These are phyloP conservation scores for Myxozyma sirexii DNA, from an alignment of 805 yeast species.

Conservation along the genomic window DNA sequence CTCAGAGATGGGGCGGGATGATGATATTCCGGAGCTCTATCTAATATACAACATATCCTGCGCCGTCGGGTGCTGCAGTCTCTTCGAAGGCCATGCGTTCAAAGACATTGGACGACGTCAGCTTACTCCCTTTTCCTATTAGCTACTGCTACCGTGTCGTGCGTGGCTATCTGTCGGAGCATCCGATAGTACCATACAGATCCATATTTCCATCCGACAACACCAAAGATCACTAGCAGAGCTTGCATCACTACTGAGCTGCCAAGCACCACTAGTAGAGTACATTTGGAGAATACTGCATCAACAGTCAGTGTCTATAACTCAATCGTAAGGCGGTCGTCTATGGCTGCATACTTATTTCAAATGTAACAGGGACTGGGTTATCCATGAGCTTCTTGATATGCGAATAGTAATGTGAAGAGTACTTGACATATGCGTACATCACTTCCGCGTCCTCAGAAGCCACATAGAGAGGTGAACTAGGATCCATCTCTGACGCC, in stretches of 20 bases:
- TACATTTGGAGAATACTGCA: constrained; percentile 33
- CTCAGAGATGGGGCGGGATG: no score
- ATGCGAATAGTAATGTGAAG: constrained; percentile 26
- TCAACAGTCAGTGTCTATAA: neutral
- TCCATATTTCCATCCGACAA: constrained; percentile 27
- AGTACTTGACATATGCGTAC: constrained; percentile 32
- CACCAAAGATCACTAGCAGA: constrained; percentile 23
- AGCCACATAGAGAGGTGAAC: constrained; percentile 21
- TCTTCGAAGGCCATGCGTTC: neutral
- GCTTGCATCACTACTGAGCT: constrained; percentile 30
- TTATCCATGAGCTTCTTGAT: constrained; percentile 20
- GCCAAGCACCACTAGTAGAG: constrained; percentile 30
- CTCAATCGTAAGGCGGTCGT: neutral
- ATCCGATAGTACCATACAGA: constrained; percentile 18
- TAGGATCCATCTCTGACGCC: constrained; percentile 26
- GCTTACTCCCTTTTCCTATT: constrained; percentile 2
- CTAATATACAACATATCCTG: no score
- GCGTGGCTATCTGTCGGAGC: constrained; percentile 13
- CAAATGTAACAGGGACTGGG: constrained; percentile 29
- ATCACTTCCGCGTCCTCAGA: constrained; percentile 16
- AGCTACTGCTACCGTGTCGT: neutral
- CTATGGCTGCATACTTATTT: constrained; percentile 20
- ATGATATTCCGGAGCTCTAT: no score
- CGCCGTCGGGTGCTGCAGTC: no score
- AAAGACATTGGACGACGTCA: neutral